A percentile compares a stretch with the other conserved stretches of the same genome.
These are phyloP conservation scores for Beauveria sp. DNA, from an alignment of 2,329 filamentous ascomycete species.

Conservation along the genomic window DNA sequence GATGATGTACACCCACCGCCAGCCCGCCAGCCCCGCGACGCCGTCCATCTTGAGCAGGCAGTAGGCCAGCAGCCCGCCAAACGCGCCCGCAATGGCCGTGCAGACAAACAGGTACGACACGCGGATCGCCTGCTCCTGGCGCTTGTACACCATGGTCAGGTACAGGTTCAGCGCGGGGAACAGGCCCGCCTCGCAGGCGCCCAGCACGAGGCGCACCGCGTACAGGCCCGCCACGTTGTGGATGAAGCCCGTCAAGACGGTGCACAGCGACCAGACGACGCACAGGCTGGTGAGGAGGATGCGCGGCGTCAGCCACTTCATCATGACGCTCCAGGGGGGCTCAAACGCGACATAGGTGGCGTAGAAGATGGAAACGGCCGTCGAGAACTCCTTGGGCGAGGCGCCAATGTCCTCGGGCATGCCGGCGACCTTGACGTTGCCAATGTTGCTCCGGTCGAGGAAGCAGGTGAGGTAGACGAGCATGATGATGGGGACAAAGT, in stretches of 20 bases:
- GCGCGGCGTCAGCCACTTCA: slow-evolving; percentile 26
- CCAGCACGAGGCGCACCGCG: slow-evolving; percentile 19
- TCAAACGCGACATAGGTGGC: slow-evolving; percentile 25
- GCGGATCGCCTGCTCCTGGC: slow-evolving; percentile 45
- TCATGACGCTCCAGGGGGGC: slow-evolving; percentile 23
- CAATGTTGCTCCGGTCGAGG: slow-evolving; percentile 47
- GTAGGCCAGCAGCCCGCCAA: slow-evolving; percentile 37
- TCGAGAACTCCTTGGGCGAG: slow-evolving; percentile 23
- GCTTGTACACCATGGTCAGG: slow-evolving; percentile 27
- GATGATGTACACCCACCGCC: slow-evolving; percentile 45
- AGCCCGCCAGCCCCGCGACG: slow-evolving; percentile 34
- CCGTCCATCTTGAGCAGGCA: slow-evolving; percentile 39
- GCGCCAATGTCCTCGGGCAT: slow-evolving; percentile 27
- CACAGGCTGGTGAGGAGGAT: slow-evolving; percentile 22
- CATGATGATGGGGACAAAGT: slow-evolving; percentile 40
- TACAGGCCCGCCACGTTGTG: slow-evolving; percentile 21
- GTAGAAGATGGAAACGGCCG: slow-evolving; percentile 26
- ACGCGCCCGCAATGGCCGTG: slow-evolving; percentile 41
- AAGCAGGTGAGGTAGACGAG: slow-evolving; percentile 47
- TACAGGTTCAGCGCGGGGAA: slow-evolving; percentile 22
- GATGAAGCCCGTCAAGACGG: slow-evolving; percentile 23
- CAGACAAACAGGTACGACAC: slow-evolving; percentile 42
- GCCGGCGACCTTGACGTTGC: slow-evolving; percentile 26
- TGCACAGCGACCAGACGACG: slow-evolving; percentile 21
- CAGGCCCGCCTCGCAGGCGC: slow-evolving; percentile 19